Evolutionary conservation across 2,329 filamentous ascomycete species (phyloP), one percentile per base, ranked within the genome.

Genomic region (Stagonosporopsis rhizophila): DNA sequence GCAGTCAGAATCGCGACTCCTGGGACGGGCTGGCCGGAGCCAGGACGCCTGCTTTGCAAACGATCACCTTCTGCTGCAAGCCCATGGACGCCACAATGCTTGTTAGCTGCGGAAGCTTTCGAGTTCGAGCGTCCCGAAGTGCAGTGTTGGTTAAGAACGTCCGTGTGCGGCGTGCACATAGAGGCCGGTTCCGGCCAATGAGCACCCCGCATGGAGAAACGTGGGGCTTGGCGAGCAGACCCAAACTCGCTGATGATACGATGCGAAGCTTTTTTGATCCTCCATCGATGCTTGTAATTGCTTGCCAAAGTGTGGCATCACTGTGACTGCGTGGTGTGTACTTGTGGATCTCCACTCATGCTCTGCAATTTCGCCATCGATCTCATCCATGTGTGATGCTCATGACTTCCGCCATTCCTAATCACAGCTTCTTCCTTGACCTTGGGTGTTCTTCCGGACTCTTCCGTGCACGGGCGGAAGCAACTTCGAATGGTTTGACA

Each of bases 31-130:
- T 46, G 52, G 52, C 52, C 52, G 45, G 11, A 25, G 20, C 34
- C 39, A 48, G 30, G 45, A n/a, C n/a, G n/a, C n/a, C n/a, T n/a
- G n/a, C n/a, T n/a, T 46, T 46, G 46, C 40, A 38, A 46, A 51
- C 27, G 20, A 56, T 17, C 27, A 41, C 41, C 20, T 25, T 37
- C 52, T 41, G 40, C 41, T 27, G 46, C 41, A 44, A 40, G 45
- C 28, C 52, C 45, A 50, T 35, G 17, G 34, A 20, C 52, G 52
- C 52, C 52, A 55, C 52, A 41, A 46, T 50, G 52, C 40, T 35
- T 30, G 27, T 50, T 56, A 50, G 46, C 20, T 37, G 46, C 46
- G 52, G 52, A 40, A 42, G 35, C 45, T 50, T 35, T 56, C 52
- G 45, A 42, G 28, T 46, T 56, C 35, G 41, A 34, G 35, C 41